Evolutionary conservation across 306 rosid genomes (phyloP).

Genomic region (Pueraria montana): DNA sequence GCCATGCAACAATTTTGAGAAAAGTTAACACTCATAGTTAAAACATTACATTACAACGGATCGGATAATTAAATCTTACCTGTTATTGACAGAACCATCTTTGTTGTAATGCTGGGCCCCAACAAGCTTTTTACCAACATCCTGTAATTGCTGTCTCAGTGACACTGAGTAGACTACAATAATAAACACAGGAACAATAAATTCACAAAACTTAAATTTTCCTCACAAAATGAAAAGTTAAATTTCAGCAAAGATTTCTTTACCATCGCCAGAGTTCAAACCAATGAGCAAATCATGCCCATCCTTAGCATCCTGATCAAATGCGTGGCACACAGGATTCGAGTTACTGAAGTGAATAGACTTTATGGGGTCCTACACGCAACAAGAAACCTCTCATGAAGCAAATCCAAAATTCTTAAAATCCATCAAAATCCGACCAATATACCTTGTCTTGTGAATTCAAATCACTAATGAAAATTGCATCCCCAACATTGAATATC

Average conservation of each 20-base stretch:
- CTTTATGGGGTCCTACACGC: constrained; percentile 92
- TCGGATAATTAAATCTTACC: constrained; percentile 65
- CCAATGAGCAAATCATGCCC: constrained; percentile 97
- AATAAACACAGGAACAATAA: constrained; percentile 51
- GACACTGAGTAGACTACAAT: constrained; percentile 96
- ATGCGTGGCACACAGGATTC: constrained; percentile 89
- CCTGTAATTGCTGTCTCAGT: constrained; percentile 98
- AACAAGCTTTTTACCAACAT: constrained; percentile 96
- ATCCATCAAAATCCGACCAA: constrained; percentile 7
- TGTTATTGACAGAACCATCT: constrained; percentile 92
- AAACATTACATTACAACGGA: constrained; percentile 17
- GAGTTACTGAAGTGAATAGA: constrained; percentile 94
- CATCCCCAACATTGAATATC: constrained; percentile 95
- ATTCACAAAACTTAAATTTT: constrained; percentile 50
- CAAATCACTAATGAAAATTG: constrained; percentile 92
- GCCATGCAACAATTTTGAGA: constrained; percentile 16
- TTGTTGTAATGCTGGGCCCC: constrained; percentile 96
- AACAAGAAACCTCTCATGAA: constrained; percentile 54
- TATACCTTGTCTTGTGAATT: constrained; percentile 96
- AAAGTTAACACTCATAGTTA: neutral
- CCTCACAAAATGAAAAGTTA: constrained; percentile 27
- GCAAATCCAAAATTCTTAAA: constrained; percentile 43
- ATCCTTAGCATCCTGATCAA: constrained; percentile 95
- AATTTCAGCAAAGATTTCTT: constrained; percentile 28
- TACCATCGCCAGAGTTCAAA: constrained; percentile 94